These are phyloP conservation scores for Aspergillus cejpii DNA, from an alignment of 2,329 filamentous ascomycete species.

Conservation along the genomic window DNA sequence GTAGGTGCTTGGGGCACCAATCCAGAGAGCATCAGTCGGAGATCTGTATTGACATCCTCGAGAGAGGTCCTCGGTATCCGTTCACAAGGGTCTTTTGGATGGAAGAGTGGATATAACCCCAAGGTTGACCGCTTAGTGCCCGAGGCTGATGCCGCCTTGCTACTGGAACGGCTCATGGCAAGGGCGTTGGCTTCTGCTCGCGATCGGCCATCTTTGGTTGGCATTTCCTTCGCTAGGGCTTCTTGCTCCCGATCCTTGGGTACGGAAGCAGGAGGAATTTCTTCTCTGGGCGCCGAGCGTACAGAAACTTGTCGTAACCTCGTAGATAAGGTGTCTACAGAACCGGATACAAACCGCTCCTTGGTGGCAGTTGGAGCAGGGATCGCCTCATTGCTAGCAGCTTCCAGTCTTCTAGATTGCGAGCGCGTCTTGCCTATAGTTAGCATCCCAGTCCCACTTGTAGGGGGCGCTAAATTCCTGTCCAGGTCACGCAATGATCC, in stretches of 20 bases:
- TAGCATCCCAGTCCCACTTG: conserved; percentile 28
- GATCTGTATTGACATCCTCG: conserved; percentile 35
- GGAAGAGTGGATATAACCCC: conserved; percentile 35
- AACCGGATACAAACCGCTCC: conserved; percentile 20
- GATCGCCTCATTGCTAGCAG: conserved; percentile 21
- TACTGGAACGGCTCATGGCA: conserved; percentile 22
- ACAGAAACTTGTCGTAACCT: conserved; percentile 12
- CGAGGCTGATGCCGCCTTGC: conserved; percentile 21
- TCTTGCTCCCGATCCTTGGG: conserved; percentile 4
- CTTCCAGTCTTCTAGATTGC: conserved; percentile 35
- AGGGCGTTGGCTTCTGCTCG: conserved; percentile 15
- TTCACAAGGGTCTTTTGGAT: conserved; percentile 33
- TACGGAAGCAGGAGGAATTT: not conserved
- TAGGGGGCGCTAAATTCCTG: conserved; percentile 20
- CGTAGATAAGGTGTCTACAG: conserved; percentile 15
- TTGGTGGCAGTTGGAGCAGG: conserved; percentile 9
- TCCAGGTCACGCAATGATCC: conserved; percentile 30
- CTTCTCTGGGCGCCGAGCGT: conserved; percentile 2
- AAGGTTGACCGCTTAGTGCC: conserved; percentile 31
- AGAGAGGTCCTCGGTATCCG: conserved; percentile 36
- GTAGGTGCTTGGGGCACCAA: conserved; percentile 29
- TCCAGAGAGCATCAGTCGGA: conserved; percentile 36
- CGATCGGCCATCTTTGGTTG: conserved; percentile 4
- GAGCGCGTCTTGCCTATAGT: conserved; percentile 40
- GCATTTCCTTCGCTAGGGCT: not conserved